Percentiles rank a stretch among this genome's conserved stretches.
These are phyloP conservation scores for Castanea sativa DNA, from an alignment of 306 rosid genomes.

Conservation along the genomic window DNA sequence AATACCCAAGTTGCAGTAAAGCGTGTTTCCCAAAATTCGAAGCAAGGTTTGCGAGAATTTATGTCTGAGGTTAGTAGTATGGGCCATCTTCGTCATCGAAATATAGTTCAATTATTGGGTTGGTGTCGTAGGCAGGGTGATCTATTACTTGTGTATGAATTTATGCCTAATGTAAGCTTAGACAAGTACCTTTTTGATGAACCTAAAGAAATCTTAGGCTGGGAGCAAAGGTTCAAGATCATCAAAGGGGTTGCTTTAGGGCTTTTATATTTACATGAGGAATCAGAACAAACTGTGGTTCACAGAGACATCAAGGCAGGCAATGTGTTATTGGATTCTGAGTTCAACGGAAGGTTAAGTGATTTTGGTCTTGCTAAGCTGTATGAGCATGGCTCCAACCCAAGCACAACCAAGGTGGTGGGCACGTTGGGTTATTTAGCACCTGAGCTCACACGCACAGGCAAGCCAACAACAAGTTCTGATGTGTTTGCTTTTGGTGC, in stretches of 20 bases:
- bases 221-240: slow-evolving; percentile 33
- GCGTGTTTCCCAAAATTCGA: slow-evolving; percentile 31
- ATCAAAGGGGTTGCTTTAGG: slow-evolving; percentile 37
- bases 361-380: slow-evolving; percentile 63
- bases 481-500: slow-evolving; percentile 37
- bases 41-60: slow-evolving; percentile 32
- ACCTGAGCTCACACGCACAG: slow-evolving; percentile 26
- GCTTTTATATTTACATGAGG: slow-evolving; percentile 32
- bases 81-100: slow-evolving; percentile 34
- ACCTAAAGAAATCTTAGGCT: slow-evolving; percentile 19
- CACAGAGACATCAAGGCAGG: slow-evolving; percentile 63
- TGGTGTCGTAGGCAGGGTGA: slow-evolving; percentile 34
- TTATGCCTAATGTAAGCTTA: slow-evolving; percentile 38
- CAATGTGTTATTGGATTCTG: slow-evolving; percentile 47
- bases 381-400: slow-evolving; percentile 43
- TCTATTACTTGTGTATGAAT: slow-evolving; percentile 31
- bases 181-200: slow-evolving; percentile 37
- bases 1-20: slow-evolving; percentile 31
- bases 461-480: slow-evolving; percentile 23
- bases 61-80: slow-evolving; percentile 27
- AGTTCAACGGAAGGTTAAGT: slow-evolving; percentile 47
- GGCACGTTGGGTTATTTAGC: slow-evolving; percentile 28
- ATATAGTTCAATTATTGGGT: slow-evolving; percentile 34
- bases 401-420: slow-evolving; percentile 40
- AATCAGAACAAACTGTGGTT: slow-evolving; percentile 36